phyloP scores from a whole-genome alignment of 2,329 filamentous ascomycete species.

The Diaporthe nobilis region DNA sequence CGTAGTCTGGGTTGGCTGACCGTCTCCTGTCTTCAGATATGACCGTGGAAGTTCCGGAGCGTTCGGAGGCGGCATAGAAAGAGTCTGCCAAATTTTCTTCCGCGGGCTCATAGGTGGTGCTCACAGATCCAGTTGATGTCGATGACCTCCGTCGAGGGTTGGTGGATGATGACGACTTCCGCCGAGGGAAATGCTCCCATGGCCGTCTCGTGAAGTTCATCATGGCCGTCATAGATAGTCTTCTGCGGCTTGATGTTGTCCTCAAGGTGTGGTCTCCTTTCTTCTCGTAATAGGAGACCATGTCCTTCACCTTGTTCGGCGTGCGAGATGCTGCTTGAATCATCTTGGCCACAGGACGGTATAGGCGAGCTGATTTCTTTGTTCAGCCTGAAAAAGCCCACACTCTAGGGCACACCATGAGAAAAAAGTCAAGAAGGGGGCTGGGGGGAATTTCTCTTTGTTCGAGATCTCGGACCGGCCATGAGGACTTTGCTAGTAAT shows the following conservation, averaged over 20 bases:
- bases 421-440: not conserved
- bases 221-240: not conserved
- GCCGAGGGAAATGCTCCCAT: constrained; percentile 17
- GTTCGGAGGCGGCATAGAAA: not conserved
- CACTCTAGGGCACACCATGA: not conserved
- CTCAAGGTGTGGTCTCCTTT: not conserved
- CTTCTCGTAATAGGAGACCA: constrained; percentile 17
- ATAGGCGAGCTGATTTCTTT: not conserved
- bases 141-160: not conserved
- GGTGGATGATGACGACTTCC: constrained; percentile 5
- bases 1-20: constrained; percentile 10
- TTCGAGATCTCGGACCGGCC: not conserved
- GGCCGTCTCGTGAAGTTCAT: constrained; percentile 10
- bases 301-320: constrained; percentile 8
- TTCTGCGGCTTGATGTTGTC: not conserved
- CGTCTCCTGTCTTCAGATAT: not conserved
- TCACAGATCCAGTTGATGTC: not conserved
- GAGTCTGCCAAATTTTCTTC: not conserved
- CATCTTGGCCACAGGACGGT: not conserved
- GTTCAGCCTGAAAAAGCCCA: not conserved
- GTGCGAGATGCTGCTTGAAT: not conserved
- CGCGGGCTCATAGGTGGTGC: not conserved
- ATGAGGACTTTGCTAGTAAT: constrained; percentile 1
- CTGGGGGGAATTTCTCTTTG: not conserved
- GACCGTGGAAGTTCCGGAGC: not conserved